A percentile compares a stretch with the other conserved stretches of the same genome.
These are phyloP conservation scores for Plasmodium chabaudi DNA, from an alignment of 169 alveolate species.

Conservation along the genomic window DNA sequence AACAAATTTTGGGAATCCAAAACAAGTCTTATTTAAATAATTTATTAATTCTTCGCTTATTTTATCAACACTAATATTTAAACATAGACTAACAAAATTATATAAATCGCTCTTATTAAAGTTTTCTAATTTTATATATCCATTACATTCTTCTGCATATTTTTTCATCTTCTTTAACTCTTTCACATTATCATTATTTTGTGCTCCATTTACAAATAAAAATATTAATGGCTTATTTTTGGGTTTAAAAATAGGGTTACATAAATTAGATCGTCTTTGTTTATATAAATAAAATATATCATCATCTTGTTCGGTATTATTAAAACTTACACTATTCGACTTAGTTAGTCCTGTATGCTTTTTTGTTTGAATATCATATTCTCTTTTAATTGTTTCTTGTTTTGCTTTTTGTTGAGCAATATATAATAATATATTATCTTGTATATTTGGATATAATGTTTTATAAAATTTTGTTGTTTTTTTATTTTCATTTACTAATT, in stretches of 20 bases:
- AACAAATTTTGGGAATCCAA: constrained; percentile 80
- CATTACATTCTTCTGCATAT: constrained; percentile 80
- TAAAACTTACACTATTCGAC: too few relatives aligned
- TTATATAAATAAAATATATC: neutral
- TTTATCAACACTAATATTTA: constrained; percentile 51
- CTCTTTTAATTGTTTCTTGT: constrained; percentile 3
- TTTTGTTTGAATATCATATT: constrained; percentile 17
- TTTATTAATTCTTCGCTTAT: constrained; percentile 73
- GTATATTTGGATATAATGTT: constrained; percentile 40
- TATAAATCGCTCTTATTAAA: constrained; percentile 63
- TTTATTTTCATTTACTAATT: neutral
- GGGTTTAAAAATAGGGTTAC: constrained; percentile 63
- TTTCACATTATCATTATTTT: constrained; percentile 27
- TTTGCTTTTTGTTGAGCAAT: constrained; percentile 57
- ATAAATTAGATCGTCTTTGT: constrained; percentile 59
- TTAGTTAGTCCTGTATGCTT: neutral
- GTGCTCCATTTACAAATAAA: constrained; percentile 43
- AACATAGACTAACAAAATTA: constrained; percentile 75
- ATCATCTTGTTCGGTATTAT: neutral
- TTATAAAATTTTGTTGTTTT: constrained; percentile 6
- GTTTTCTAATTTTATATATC: constrained; percentile 76
- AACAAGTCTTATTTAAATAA: constrained; percentile 77
- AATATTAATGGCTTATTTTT: constrained; percentile 75
- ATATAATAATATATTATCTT: constrained; percentile 41
- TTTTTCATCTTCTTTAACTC: constrained; percentile 68